A percentile compares a stretch with the other conserved stretches of the same genome.
Evolutionary conservation across 1,139 yeast species (phyloP).

Genomic region (Debaryomyces psychrophilus): DNA sequence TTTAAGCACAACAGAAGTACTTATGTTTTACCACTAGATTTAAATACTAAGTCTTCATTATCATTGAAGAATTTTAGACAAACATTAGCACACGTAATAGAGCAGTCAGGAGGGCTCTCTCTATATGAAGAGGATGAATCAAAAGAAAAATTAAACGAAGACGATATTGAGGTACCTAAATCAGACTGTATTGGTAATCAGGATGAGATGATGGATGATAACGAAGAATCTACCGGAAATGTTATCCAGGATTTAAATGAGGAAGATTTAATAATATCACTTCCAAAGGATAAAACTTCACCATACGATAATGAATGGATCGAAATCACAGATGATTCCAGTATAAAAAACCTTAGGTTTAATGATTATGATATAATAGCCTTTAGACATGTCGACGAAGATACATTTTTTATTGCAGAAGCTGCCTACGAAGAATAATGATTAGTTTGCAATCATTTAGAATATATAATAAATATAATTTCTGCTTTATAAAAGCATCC

Average conservation of each 20-base stretch:
- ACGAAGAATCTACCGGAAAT: constrained; percentile 7
- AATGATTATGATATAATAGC: constrained; percentile 46
- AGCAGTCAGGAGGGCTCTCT: constrained; percentile 51
- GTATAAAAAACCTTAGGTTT: constrained; percentile 29
- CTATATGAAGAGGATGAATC: constrained; percentile 22
- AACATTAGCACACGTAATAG: constrained; percentile 40
- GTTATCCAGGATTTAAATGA: constrained; percentile 15
- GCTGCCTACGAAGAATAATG: constrained; percentile 45
- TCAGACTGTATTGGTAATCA: constrained; percentile 25
- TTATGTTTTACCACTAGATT: constrained; percentile 42
- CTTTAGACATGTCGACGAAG: constrained; percentile 40
- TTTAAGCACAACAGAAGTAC: constrained; percentile 49
- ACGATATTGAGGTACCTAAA: constrained; percentile 33
- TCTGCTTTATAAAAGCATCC: constrained; percentile 1
- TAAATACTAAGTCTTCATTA: constrained; percentile 19
- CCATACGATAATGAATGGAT: constrained; percentile 49
- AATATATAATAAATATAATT: constrained; percentile 5
- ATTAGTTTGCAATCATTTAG: constrained; percentile 4
- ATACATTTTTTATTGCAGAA: constrained; percentile 41
- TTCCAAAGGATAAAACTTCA: constrained; percentile 43
- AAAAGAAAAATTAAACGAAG: constrained; percentile 23
- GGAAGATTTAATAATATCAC: constrained; percentile 38
- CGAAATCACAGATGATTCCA: constrained; percentile 30
- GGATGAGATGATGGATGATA: constrained; percentile 10
- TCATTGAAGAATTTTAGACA: constrained; percentile 33